A percentile compares a stretch with the other conserved stretches of the same genome.
Conservation (phyloP, 768 basidiomycete species). For the Suillus discolor region DNA sequence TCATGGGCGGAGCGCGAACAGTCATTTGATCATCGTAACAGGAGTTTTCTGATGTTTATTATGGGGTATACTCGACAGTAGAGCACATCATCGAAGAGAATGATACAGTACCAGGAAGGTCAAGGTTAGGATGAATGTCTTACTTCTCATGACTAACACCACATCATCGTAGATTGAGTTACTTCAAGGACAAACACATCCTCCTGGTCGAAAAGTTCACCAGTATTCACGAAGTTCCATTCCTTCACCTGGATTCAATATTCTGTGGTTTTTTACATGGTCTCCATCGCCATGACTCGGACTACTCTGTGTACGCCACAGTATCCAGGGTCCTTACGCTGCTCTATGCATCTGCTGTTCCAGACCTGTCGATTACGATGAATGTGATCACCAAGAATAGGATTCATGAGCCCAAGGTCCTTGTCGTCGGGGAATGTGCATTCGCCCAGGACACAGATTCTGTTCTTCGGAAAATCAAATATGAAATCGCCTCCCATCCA, state of each 20-base stretch:
- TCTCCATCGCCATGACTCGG: neutral
- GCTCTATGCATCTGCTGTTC: neutral
- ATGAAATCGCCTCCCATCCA: neutral
- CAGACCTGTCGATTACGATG: neutral
- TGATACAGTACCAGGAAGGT: neutral
- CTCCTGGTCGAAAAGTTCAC: neutral
- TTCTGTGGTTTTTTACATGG: neutral
- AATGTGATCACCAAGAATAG: accelerated
- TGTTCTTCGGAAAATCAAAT: neutral
- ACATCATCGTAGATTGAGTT: neutral
- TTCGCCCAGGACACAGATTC: neutral
- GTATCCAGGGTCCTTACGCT: neutral
- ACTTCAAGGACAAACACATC: neutral
- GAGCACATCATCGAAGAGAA: neutral
- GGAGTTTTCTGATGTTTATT: neutral
- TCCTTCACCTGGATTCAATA: neutral
- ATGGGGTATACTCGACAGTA: neutral
- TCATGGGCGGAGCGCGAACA: neutral
- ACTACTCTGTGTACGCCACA: too few relatives aligned
- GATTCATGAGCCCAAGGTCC: neutral
- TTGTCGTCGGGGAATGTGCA: neutral
- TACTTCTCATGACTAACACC: neutral
- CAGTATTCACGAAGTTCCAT: neutral
- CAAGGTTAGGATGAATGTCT: neutral
- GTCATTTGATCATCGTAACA: neutral